Evolutionary conservation across 306 rosid species (phyloP), one percentile per base, ranked within the genome.

Genomic region (Cucurbita argyrosperma): DNA sequence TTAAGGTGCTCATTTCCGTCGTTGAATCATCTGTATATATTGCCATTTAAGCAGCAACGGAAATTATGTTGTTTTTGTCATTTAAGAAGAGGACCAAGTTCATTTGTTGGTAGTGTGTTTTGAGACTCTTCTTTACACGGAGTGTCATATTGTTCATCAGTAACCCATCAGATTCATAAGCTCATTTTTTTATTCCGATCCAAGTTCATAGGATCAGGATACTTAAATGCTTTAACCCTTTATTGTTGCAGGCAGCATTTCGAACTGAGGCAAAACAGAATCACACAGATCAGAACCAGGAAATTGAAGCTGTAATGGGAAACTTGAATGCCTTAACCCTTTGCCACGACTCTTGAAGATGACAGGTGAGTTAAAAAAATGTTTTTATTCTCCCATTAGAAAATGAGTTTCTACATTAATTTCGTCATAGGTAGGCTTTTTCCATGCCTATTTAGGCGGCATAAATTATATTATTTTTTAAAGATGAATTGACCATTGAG

Each of bases 211-310:
- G 47, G 68, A 15, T 37, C 42, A 37, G 46, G 67, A 38, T 62
- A 15, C 39, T 62, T 62, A 15, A 62, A 62, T 62, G 6, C 11
- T 5, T 14, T 4, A 37, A 62, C 10, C 68, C 47, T 12, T 75
- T 54, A 10, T 75, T 64, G 52, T 50, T 73, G 88, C 85, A 93
- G 98, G 82, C 91, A 62, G 98, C 96, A 74, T 88, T 88, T 82
- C 83, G 92, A 86, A 74, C 82, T 52, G 88, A 88, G 84, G 97
- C 96, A 55, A 87, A 83, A 85, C 84, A 87, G 82, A 82, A 81
- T 78, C 98, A 90, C 85, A 97, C 97, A 51, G 92, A 90, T 80
- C 98, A 90, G 75, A 93, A 89, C 88, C 97, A 83, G 81, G 78
- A 86, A 56, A 89, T 86, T 80, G 85, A 76, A 83, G 88, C 94